Evolutionary conservation across 371 early-diverging fungal species (phyloP).

Genomic region (Rhizomucor miehei): DNA sequence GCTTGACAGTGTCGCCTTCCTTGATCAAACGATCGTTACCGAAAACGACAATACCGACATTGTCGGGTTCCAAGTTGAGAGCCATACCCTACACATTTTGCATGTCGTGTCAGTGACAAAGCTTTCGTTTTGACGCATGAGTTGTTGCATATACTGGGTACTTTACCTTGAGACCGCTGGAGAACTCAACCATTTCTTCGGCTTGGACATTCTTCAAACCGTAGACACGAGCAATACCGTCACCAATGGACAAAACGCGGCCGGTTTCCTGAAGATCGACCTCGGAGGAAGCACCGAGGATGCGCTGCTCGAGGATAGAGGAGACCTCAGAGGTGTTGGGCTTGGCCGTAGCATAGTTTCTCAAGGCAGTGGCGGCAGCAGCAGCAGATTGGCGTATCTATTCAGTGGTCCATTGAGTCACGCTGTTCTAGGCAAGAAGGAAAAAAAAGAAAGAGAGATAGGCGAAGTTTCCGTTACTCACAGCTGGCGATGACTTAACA

Average conservation of each 20-base stretch:
- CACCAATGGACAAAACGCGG: conserved; percentile 96
- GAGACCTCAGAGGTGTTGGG: conserved; percentile 75
- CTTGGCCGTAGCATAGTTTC: conserved; percentile 57
- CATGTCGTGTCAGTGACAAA: neutral
- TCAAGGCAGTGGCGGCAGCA: conserved; percentile 39
- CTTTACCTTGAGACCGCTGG: conserved; percentile 86
- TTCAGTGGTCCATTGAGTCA: conserved; percentile 48
- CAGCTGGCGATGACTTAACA: conserved; percentile 37
- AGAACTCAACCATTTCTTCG: conserved; percentile 99
- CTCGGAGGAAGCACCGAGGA: conserved; percentile 73
- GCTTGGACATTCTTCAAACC: conserved; percentile 95
- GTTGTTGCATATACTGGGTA: conserved; percentile 5
- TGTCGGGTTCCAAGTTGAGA: conserved; percentile 96
- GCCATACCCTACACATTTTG: conserved; percentile 92
- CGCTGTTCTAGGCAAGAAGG: neutral
- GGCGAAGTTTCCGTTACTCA: conserved; percentile 12
- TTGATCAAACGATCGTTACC: conserved; percentile 91
- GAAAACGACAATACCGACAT: conserved; percentile 98
- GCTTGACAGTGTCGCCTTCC: conserved; percentile 96
- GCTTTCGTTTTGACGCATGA: neutral
- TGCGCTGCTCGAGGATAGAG: conserved; percentile 89
- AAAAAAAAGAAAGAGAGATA: neutral
- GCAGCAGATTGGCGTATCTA: conserved; percentile 37
- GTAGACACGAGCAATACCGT: conserved; percentile 98
- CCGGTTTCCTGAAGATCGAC: conserved; percentile 94